Evolutionary conservation across 2,329 filamentous ascomycete species (phyloP), one percentile per base, ranked within the genome.

Genomic region (Penicillium polonicum): DNA sequence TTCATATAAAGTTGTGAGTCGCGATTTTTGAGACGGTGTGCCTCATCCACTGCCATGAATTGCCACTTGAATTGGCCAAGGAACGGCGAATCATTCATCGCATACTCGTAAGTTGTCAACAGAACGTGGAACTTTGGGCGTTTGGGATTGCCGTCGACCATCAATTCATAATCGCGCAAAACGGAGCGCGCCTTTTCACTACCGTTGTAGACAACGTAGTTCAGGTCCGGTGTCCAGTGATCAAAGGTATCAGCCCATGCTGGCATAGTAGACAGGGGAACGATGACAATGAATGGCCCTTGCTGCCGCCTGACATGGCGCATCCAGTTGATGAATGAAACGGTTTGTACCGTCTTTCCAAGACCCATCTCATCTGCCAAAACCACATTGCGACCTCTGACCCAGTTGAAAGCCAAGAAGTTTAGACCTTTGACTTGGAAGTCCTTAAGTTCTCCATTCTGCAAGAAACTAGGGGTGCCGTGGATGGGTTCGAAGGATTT

Each of bases 211-310:
- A 97, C 91, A 57, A 99, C 90, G 74, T 97, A 97, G 75, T 99
- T 97, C 61, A 97, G 78, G 71, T 97, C 93, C 0, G 94, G 94
- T 3, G 94, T 88, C 94, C 94, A 99, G 63, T 89, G 82, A 74
- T 97, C 94, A 76, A 99, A 97, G 0, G 94, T 99, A 70, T 99
- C 94, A 45, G 91, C 94, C 94, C 94, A 99, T 2, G 94, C 92
- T 7, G 94, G 93, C 78, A 99, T 96, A 48, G 96, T 96, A 60
- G 93, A 97, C 25, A 99, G 83, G 29, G 94, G 94, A 8, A 96
- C 94, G n/a, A 97, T 91, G 59, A 97, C 93, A 43, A 99, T 85
- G 70, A 97, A 97, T 0, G 94, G 94, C 0, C 94, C 94, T 74
- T 97, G 90, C 73, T 99, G 94, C 49, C 83, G 83, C 65, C 93